phyloP scores from a whole-genome alignment of 2,329 filamentous ascomycete species.

The Endoconidiophora laricicola region DNA sequence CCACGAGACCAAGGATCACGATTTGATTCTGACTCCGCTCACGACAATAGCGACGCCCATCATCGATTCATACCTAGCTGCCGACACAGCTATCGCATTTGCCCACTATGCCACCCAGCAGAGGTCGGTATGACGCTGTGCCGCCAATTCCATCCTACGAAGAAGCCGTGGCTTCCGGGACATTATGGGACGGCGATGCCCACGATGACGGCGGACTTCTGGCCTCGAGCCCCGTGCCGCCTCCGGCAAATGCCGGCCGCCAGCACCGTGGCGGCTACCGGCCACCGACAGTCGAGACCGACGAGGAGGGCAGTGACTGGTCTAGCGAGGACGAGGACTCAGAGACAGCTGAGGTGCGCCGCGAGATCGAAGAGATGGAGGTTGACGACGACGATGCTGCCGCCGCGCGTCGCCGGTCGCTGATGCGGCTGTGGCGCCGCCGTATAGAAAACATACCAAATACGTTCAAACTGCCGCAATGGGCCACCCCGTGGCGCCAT shows the following conservation, averaged over 20 bases:
- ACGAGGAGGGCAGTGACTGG: slow-evolving; percentile 46
- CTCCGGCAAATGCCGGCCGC: slow-evolving; percentile 23
- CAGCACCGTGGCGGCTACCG: slow-evolving; percentile 45
- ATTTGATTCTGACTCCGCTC: no score
- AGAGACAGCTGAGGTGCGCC: slow-evolving; percentile 51
- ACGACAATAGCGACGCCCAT: no score
- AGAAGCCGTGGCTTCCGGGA: slow-evolving; percentile 15
- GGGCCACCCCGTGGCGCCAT: slow-evolving; percentile 39
- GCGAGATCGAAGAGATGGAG: slow-evolving; percentile 81
- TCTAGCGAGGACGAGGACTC: slow-evolving; percentile 31
- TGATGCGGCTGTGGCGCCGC: slow-evolving; percentile 17
- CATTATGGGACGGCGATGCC: slow-evolving; percentile 7
- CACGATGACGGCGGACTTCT: slow-evolving; percentile 61
- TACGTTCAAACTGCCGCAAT: slow-evolving; percentile 33
- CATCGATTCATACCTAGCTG: background rate
- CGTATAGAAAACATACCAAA: slow-evolving; percentile 21
- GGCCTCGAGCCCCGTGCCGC: slow-evolving; percentile 24
- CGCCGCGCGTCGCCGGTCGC: slow-evolving; percentile 25
- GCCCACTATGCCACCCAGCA: slow-evolving; percentile 8
- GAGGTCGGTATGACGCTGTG: slow-evolving; percentile 16
- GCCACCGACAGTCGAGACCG: slow-evolving; percentile 63
- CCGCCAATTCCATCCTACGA: slow-evolving; percentile 17
- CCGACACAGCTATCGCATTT: background rate
- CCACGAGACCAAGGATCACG: no score
- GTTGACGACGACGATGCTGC: slow-evolving; percentile 59